A percentile compares a stretch with the other conserved stretches of the same genome.
Evolutionary conservation across 129 eudicot genomes (phyloP).

Genomic region (Sambucus nigra): DNA sequence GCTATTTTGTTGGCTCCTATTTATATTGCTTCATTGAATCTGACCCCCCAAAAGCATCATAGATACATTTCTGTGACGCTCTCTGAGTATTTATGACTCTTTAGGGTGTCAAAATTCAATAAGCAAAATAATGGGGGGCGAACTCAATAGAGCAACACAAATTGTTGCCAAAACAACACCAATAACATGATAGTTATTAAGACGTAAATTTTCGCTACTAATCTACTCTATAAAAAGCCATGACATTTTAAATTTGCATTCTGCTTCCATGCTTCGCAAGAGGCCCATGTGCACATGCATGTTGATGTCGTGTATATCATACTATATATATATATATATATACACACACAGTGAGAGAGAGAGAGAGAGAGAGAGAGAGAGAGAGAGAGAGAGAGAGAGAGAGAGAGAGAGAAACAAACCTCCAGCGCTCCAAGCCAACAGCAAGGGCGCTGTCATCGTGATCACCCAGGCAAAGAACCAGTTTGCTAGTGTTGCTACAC

Average conservation of each 20-base stretch:
- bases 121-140: too few relatives aligned
- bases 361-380: constrained; percentile 11
- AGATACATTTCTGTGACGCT: too few relatives aligned
- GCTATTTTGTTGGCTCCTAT: background rate
- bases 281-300: background rate
- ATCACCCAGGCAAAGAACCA: constrained; percentile 73
- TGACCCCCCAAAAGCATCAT: too few relatives aligned
- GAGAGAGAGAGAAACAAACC: constrained; percentile 32
- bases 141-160: too few relatives aligned
- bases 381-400: constrained; percentile 12
- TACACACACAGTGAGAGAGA: background rate
- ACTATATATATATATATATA: background rate
- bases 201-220: too few relatives aligned
- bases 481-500: constrained; percentile 72
- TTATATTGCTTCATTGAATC: too few relatives aligned
- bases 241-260: too few relatives aligned
- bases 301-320: background rate
- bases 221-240: too few relatives aligned
- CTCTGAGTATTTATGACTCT: too few relatives aligned
- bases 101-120: too few relatives aligned
- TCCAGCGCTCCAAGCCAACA: constrained; percentile 81
- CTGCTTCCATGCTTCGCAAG: constrained; percentile 5
- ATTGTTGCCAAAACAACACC: too few relatives aligned
- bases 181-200: too few relatives aligned
- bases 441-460: constrained; percentile 73